phyloP scores from a whole-genome alignment of 2,329 filamentous ascomycete genomes.

The Annulohypoxylon truncatum region DNA sequence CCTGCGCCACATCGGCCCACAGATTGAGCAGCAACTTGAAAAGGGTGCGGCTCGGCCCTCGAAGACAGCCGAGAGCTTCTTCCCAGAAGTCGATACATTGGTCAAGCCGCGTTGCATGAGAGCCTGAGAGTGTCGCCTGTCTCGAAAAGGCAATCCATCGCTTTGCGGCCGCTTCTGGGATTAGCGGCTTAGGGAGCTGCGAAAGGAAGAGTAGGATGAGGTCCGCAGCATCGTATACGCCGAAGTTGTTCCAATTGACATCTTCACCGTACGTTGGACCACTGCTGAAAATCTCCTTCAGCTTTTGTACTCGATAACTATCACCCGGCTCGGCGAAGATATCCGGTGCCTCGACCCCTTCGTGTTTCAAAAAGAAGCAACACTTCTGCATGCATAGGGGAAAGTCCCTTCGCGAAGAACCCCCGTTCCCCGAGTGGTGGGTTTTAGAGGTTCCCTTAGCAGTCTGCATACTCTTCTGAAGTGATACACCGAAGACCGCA shows the following conservation, averaged over 20 bases:
- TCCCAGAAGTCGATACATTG: slow-evolving; percentile 61
- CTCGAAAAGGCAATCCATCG: slow-evolving; percentile 57
- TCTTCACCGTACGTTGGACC: slow-evolving; percentile 54
- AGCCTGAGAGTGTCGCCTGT: slow-evolving; percentile 53
- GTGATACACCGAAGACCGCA: slow-evolving; percentile 55
- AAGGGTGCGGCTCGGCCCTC: slow-evolving; percentile 52
- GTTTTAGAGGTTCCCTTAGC: slow-evolving; percentile 55
- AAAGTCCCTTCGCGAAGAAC: slow-evolving; percentile 54
- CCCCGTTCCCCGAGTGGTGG: slow-evolving; percentile 52
- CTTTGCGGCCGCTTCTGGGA: slow-evolving; percentile 54
- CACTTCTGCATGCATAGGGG: slow-evolving; percentile 58
- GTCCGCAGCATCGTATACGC: slow-evolving; percentile 57
- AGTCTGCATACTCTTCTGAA: slow-evolving; percentile 55
- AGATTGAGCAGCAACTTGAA: slow-evolving; percentile 59
- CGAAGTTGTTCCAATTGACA: slow-evolving; percentile 53
- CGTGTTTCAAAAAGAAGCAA: slow-evolving; percentile 53
- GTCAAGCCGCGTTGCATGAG: slow-evolving; percentile 52
- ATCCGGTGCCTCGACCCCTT: slow-evolving; percentile 51
- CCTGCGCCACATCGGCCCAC: slow-evolving; percentile 57
- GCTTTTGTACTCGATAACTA: slow-evolving; percentile 49
- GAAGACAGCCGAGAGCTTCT: slow-evolving; percentile 56
- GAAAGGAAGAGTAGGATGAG: slow-evolving; percentile 55
- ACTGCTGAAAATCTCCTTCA: slow-evolving; percentile 54
- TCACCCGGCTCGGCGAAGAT: slow-evolving; percentile 55
- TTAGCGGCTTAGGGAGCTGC: slow-evolving; percentile 54